Base-by-base conservation (phyloP, 768 basidiomycete genomes). In the Termitomyces titanicus region DNA sequence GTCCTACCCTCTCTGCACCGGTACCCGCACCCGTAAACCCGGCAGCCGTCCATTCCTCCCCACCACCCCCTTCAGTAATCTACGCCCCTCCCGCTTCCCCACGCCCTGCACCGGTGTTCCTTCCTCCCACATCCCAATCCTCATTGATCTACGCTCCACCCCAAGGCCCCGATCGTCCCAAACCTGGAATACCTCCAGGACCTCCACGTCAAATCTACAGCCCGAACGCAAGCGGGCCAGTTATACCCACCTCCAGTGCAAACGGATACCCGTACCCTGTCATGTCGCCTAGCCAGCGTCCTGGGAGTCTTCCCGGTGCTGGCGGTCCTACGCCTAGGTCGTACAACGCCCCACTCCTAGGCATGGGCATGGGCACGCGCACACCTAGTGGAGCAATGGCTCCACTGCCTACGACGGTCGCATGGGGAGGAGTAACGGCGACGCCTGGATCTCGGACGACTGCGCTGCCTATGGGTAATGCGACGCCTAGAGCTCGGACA, bases 391-490 rank as follows among this genome's bases (percentile, higher is more conserved):
- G 55, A 1, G 51, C 49, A n/a, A 7, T 38, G 27, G 48, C 40
- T 31, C 35, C 47, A 12, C 34, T 55, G 9, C 54, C 54, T 29
- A 39, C 47, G 25, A n/a, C 0, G 12, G 47, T 7, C 13, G 54
- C 39, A 5, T 18, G 47, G 20, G 44, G 37, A 13, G 2, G 13
- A 10, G 43, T 18, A 10, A 33, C 35, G 12, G 34, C 24, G 18
- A 56, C 55, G 8, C 55, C 55, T 51, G 33, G 12, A 34, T 56
- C 55, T 15, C 37, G n/a, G 13, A 56, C 35, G 24, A 42, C 42
- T 27, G 35, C 22, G 9, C 31, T 55, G 39, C 18, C 42, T n/a
- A 24, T 13, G 5, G 25, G 29, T 8, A n/a, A n/a, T n/a, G 34
- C 24, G n/a, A 55, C 54, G 7, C 54, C 54, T 51, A 25, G 12